A percentile compares a stretch with the other conserved stretches of the same genome.
Evolutionary conservation across 805 yeast species (phyloP).

Genomic region (Sungouiozyma ichnusensis): DNA sequence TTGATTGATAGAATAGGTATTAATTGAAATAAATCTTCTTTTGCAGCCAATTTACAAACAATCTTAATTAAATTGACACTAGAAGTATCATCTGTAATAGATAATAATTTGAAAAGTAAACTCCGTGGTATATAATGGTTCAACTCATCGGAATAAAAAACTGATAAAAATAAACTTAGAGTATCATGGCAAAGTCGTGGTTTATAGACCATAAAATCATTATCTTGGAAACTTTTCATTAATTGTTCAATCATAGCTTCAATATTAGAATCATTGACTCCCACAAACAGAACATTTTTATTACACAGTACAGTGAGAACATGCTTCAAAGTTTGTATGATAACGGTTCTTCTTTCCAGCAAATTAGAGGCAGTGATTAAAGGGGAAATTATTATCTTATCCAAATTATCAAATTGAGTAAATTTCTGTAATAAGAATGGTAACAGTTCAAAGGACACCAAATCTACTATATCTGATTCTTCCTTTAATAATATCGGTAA

Average conservation of each 20-base stretch:
- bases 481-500: slow-evolving; percentile 30
- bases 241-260: slow-evolving; percentile 1
- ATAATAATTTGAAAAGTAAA: not conserved
- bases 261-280: slow-evolving; percentile 2
- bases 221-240: not conserved
- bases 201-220: not conserved
- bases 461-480: slow-evolving; percentile 38
- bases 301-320: slow-evolving; percentile 6
- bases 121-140: not conserved
- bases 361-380: not conserved
- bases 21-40: not conserved
- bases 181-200: not conserved
- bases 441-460: slow-evolving; percentile 30
- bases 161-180: slow-evolving; percentile 5
- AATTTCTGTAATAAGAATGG: slow-evolving; percentile 1
- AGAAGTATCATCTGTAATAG: not conserved
- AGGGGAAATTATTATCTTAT: slow-evolving; percentile 1
- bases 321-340: slow-evolving; percentile 13
- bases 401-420: not conserved
- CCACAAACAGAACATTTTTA: slow-evolving; percentile 10
- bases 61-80: not conserved
- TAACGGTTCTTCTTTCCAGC: not conserved
- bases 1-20: not conserved
- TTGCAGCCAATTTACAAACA: not conserved
- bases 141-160: not conserved